Percentiles rank a stretch among this genome's conserved stretches.
Evolutionary conservation across 805 yeast genomes (phyloP).

Genomic region (Sugiyamaella smithiae): DNA sequence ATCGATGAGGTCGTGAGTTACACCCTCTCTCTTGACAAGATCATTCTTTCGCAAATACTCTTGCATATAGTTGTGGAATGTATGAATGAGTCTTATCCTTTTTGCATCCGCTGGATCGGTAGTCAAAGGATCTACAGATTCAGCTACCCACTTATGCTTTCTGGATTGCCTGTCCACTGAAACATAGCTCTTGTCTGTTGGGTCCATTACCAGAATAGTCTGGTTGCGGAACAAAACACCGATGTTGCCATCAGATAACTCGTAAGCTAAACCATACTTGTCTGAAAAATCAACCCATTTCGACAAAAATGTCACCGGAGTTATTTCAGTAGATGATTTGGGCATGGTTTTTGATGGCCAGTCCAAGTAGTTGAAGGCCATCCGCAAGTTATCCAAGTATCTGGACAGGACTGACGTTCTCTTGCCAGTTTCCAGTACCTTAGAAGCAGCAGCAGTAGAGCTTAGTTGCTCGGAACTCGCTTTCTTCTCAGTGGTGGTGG

Average conservation of each 20-base stretch:
- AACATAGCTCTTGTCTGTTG: slow-evolving; percentile 37
- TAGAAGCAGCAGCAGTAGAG: neutral
- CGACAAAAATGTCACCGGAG: slow-evolving; percentile 53
- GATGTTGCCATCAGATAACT: slow-evolving; percentile 81
- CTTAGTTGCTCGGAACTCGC: neutral
- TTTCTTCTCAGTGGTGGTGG: neutral
- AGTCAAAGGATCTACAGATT: slow-evolving; percentile 10
- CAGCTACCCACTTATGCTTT: slow-evolving; percentile 5
- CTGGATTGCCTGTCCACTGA: slow-evolving; percentile 35
- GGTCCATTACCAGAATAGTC: slow-evolving; percentile 69
- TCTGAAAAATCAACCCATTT: slow-evolving; percentile 99
- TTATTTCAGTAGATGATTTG: neutral
- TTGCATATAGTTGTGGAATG: slow-evolving; percentile 89
- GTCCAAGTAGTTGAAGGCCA: slow-evolving; percentile 4
- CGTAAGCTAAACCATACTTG: slow-evolving; percentile 93
- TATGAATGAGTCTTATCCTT: slow-evolving; percentile 74
- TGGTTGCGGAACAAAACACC: slow-evolving; percentile 89
- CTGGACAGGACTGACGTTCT: neutral
- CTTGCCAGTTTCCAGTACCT: neutral
- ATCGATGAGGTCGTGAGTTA: neutral
- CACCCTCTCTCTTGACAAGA: slow-evolving; percentile 54
- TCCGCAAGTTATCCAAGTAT: neutral
- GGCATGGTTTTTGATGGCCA: slow-evolving; percentile 1
- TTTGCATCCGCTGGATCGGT: slow-evolving; percentile 32
- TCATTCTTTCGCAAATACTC: slow-evolving; percentile 67